Evolutionary conservation across 2,329 filamentous ascomycete species (phyloP).

Genomic region (Penicillium thymicola): DNA sequence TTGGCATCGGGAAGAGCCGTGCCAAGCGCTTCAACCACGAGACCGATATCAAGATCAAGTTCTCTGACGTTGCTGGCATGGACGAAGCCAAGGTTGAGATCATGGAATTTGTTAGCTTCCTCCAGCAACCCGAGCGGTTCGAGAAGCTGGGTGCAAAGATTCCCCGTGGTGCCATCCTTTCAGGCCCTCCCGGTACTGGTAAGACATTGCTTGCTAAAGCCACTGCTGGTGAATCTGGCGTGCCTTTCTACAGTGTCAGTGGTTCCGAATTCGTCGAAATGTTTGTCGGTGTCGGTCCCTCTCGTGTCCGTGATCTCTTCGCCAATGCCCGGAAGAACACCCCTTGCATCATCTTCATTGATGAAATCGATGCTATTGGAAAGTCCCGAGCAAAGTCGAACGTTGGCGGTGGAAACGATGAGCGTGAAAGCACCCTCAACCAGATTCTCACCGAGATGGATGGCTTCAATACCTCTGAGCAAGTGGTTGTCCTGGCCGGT

Average conservation of each 20-base stretch:
- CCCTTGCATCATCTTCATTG: conserved; percentile 98
- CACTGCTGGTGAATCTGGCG: conserved; percentile 91
- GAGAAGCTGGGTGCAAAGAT: conserved; percentile 96
- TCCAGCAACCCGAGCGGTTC: conserved; percentile 90
- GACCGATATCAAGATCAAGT: conserved; percentile 93
- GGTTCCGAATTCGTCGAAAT: conserved; percentile 99
- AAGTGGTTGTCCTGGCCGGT: conserved; percentile 93
- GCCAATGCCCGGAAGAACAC: conserved; percentile 92
- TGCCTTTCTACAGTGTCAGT: conserved; percentile 97
- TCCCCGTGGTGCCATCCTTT: conserved; percentile 90
- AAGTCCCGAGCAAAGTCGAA: conserved; percentile 80
- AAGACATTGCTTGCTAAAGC: conserved; percentile 97
- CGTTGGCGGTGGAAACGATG: conserved; percentile 89
- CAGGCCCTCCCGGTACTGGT: conserved; percentile 96
- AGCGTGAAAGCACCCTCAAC: conserved; percentile 94
- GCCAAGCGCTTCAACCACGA: conserved; percentile 98
- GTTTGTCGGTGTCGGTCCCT: conserved; percentile 98
- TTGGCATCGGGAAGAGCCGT: conserved; percentile 92
- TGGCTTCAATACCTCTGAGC: conserved; percentile 94
- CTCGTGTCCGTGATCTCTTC: conserved; percentile 90
- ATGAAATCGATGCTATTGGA: conserved; percentile 97
- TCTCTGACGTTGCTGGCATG: conserved; percentile 93
- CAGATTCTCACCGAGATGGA: conserved; percentile 99
- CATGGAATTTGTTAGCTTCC: conserved; percentile 98
- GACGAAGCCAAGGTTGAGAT: conserved; percentile 98